Percentiles rank a stretch among this genome's conserved stretches.
Evolutionary conservation across 2,329 filamentous ascomycete species (phyloP).

Genomic region (Ophiostoma australiae): DNA sequence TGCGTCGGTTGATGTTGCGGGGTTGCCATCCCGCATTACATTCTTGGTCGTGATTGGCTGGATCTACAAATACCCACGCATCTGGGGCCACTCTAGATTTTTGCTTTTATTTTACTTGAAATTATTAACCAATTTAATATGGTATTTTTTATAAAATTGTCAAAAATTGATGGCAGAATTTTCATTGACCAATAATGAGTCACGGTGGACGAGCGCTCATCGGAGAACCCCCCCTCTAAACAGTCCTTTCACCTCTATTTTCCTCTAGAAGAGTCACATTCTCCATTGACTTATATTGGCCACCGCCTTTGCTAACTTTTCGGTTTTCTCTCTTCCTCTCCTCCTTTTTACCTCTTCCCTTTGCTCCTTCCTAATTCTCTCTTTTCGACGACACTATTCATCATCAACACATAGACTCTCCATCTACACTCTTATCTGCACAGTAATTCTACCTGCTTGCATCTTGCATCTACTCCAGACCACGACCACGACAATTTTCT

Average conservation of each 20-base stretch:
- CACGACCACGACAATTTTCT: background rate
- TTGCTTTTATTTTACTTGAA: background rate
- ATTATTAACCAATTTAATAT: background rate
- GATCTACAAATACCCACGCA: background rate
- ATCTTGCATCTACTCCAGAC: background rate
- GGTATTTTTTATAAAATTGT: background rate
- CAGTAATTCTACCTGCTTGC: too few relatives aligned
- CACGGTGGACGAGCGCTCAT: slow-evolving; percentile 24
- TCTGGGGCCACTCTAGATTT: background rate
- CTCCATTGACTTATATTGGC: slow-evolving; percentile 17
- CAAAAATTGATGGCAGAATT: slow-evolving; percentile 19
- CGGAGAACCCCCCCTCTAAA: slow-evolving; percentile 20
- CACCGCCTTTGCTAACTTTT: slow-evolving; percentile 12
- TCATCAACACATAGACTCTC: background rate
- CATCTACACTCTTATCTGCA: background rate
- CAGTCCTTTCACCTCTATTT: background rate
- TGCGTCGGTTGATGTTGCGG: slow-evolving; percentile 9
- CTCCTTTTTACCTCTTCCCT: background rate
- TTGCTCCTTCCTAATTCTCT: slow-evolving; percentile 14
- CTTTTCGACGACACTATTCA: background rate
- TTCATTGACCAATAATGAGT: slow-evolving; percentile 29
- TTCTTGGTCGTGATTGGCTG: background rate
- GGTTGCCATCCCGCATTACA: slow-evolving; percentile 13
- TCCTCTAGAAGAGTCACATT: background rate
- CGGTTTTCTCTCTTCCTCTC: background rate